These are phyloP conservation scores for Alternaria longipes DNA, from an alignment of 2,329 filamentous ascomycete genomes.

Conservation along the genomic window DNA sequence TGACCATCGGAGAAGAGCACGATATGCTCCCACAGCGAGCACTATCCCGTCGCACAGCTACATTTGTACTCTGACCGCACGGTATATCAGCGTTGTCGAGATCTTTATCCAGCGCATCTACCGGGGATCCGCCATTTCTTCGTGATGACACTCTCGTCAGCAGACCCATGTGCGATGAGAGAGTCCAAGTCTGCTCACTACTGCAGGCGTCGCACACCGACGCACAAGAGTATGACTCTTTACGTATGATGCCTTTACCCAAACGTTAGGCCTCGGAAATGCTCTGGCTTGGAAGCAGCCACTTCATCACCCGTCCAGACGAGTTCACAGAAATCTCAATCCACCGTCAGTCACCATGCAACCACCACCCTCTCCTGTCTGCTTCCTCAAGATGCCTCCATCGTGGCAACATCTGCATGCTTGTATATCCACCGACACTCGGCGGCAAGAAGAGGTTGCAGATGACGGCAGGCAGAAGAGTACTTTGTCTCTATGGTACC, in stretches of 20 bases:
- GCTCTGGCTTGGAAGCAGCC: not conserved
- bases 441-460: not conserved
- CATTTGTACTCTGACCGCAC: too few relatives aligned
- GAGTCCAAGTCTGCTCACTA: not conserved
- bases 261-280: not conserved
- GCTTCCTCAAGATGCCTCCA: not conserved
- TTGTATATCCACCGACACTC: not conserved
- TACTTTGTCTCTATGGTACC: not conserved
- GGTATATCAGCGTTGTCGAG: too few relatives aligned
- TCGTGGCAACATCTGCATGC: not conserved
- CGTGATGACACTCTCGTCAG: too few relatives aligned
- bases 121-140: too few relatives aligned
- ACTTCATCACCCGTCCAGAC: not conserved
- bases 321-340: not conserved
- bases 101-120: too few relatives aligned
- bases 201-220: not conserved
- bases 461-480: not conserved
- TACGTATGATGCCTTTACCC: not conserved
- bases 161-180: not conserved
- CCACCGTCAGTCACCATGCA: not conserved
- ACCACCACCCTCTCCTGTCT: not conserved
- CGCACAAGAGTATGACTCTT: not conserved
- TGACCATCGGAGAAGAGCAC: not conserved
- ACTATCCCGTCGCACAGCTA: too few relatives aligned
- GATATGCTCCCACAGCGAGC: too few relatives aligned